Percentiles rank a stretch among this genome's conserved stretches.
These are phyloP conservation scores for Cyclotella baltica DNA, from an alignment of 108 stramenopile genomes.

Conservation along the genomic window DNA sequence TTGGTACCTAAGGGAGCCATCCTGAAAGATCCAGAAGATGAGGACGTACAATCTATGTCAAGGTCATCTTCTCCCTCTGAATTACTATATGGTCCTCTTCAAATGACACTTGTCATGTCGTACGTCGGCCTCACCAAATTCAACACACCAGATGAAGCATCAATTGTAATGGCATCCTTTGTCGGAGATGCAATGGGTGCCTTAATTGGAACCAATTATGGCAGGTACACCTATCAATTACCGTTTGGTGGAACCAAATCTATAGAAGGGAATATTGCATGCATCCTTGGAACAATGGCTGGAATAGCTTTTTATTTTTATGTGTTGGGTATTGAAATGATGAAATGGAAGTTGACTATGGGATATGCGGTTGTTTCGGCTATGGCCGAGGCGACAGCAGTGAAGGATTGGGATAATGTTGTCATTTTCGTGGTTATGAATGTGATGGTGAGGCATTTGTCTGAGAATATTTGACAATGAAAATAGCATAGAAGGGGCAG, in stretches of 20 bases:
- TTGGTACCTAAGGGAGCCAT: constrained; percentile 73
- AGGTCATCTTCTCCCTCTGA: constrained; percentile 72
- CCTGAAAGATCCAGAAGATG: constrained; percentile 70
- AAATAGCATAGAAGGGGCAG: no score
- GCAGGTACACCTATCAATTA: constrained; percentile 66
- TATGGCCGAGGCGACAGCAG: constrained; percentile 72
- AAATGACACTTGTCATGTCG: constrained; percentile 62
- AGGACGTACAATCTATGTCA: constrained; percentile 71
- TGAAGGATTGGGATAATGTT: constrained; percentile 76
- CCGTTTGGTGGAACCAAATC: constrained; percentile 70
- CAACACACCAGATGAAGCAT: constrained; percentile 52
- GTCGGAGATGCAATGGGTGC: constrained; percentile 77
- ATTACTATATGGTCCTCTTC: constrained; percentile 77
- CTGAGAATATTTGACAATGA: no score
- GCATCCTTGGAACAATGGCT: constrained; percentile 69
- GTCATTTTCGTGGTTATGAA: constrained; percentile 61
- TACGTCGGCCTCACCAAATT: constrained; percentile 68
- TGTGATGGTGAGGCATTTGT: constrained; percentile 18
- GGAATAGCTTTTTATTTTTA: constrained; percentile 67
- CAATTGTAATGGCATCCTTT: constrained; percentile 64
- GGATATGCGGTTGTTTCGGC: constrained; percentile 69
- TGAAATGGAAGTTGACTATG: constrained; percentile 55
- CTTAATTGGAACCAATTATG: constrained; percentile 62
- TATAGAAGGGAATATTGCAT: constrained; percentile 78
- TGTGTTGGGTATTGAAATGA: constrained; percentile 53